These are phyloP conservation scores for Pycnococcus provasolii DNA, from an alignment of 139 green algal genomes.

Conservation along the genomic window DNA sequence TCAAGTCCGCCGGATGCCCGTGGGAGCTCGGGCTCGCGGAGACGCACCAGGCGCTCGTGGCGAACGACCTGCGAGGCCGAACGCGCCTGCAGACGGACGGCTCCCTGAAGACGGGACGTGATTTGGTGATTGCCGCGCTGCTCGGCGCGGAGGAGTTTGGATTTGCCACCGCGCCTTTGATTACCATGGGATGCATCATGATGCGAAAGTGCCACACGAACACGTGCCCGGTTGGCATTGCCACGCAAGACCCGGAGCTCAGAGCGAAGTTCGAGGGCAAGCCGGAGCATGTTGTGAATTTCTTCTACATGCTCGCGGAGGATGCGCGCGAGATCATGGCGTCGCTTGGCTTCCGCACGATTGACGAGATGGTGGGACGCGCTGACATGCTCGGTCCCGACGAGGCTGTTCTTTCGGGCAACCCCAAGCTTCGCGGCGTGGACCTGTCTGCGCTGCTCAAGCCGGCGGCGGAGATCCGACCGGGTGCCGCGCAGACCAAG, in stretches of 20 bases:
- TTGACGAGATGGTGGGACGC: slow-evolving; percentile 83
- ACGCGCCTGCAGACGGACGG: slow-evolving; percentile 71
- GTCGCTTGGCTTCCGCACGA: slow-evolving; percentile 59
- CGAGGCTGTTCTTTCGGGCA: slow-evolving; percentile 41
- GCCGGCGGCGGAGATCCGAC: slow-evolving; percentile 65
- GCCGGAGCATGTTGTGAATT: slow-evolving; percentile 92
- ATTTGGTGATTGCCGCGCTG: slow-evolving; percentile 72
- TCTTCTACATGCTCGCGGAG: slow-evolving; percentile 91
- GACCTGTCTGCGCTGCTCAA: slow-evolving; percentile 70
- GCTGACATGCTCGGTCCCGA: slow-evolving; percentile 73
- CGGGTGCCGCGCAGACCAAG: slow-evolving; percentile 57
- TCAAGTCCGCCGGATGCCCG: slow-evolving; percentile 67
- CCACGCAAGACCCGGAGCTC: slow-evolving; percentile 87
- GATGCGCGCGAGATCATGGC: slow-evolving; percentile 82
- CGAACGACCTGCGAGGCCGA: slow-evolving; percentile 86
- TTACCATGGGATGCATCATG: slow-evolving; percentile 91
- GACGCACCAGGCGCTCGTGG: slow-evolving; percentile 85
- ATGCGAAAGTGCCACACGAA: slow-evolving; percentile 99
- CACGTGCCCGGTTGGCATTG: slow-evolving; percentile 89
- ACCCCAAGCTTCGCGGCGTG: slow-evolving; percentile 65
- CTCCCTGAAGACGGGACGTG: slow-evolving; percentile 85
- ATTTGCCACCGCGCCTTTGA: slow-evolving; percentile 89
- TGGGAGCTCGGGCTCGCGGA: slow-evolving; percentile 92
- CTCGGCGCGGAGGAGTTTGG: slow-evolving; percentile 93
- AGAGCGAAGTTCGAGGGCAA: slow-evolving; percentile 85